Conservation (phyloP, 768 basidiomycete genomes). For the Mrakia hoshinonis region DNA sequence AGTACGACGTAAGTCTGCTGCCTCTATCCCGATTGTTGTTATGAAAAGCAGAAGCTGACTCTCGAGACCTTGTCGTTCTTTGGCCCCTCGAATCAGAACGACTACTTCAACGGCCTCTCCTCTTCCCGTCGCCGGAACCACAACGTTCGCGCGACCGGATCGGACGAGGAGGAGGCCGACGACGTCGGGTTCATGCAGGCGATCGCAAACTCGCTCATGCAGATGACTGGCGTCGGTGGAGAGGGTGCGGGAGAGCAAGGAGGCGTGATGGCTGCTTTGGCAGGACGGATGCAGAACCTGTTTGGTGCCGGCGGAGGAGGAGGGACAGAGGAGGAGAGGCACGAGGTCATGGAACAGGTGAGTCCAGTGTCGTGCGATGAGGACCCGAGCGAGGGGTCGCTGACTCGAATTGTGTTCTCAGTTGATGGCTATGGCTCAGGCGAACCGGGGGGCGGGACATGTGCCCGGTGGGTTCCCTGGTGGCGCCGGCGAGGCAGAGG, state of each 20-base stretch:
- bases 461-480: conserved; percentile 31
- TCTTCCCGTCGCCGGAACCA: conserved; percentile 13
- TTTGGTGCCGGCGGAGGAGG: conserved; percentile 31
- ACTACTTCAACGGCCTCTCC: conserved; percentile 15
- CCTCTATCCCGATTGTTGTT: neutral
- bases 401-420: neutral
- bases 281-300: conserved; percentile 31
- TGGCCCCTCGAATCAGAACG: conserved; percentile 13
- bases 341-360: conserved; percentile 34
- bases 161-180: conserved; percentile 11
- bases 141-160: conserved; percentile 1
- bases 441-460: neutral
- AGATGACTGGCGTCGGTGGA: neutral
- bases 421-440: conserved; percentile 28
- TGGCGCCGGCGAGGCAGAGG: neutral
- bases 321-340: conserved; percentile 32
- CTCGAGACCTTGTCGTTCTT: neutral
- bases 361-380: conserved; percentile 16
- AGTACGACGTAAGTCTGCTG: conserved; percentile 49
- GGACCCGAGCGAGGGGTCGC: neutral
- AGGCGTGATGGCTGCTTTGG: conserved; percentile 31
- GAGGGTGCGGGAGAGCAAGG: conserved; percentile 16
- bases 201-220: conserved; percentile 12
- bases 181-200: conserved; percentile 13
- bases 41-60: neutral